These are phyloP conservation scores for Sporodiniella umbellata DNA, from an alignment of 371 early-diverging fungal species.

Conservation along the genomic window DNA sequence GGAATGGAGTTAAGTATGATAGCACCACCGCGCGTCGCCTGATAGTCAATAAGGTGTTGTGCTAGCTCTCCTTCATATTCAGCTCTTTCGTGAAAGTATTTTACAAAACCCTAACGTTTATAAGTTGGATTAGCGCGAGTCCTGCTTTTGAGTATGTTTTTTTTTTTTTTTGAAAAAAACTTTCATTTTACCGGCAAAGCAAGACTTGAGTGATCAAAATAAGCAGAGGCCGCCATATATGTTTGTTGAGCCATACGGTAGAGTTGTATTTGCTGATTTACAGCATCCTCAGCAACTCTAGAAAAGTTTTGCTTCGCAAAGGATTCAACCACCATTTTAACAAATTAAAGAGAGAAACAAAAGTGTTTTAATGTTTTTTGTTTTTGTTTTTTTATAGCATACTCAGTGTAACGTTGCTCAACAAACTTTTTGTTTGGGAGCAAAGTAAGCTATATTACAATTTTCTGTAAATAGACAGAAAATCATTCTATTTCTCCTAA, in stretches of 20 bases:
- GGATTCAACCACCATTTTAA: constrained; percentile 11
- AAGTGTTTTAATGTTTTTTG: background rate
- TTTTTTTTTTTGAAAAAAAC: background rate
- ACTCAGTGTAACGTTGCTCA: background rate
- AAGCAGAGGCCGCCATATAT: constrained; percentile 51
- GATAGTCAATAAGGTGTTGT: constrained; percentile 58
- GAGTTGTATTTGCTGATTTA: constrained; percentile 55
- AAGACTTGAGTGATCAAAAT: constrained; percentile 46
- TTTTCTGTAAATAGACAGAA: no score
- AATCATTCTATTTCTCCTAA: no score
- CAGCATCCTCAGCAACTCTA: constrained; percentile 49
- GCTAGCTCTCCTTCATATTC: constrained; percentile 49
- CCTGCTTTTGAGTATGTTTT: background rate
- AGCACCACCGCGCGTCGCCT: constrained; percentile 58
- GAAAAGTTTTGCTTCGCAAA: constrained; percentile 62
- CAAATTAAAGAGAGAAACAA: background rate
- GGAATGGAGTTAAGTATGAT: constrained; percentile 35
- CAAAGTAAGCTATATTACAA: no score
- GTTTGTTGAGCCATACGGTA: constrained; percentile 54
- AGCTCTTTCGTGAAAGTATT: constrained; percentile 57
- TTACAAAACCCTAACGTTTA: constrained; percentile 41
- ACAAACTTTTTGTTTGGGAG: no score
- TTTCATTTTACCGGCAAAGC: constrained; percentile 46
- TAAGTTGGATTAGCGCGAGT: no score
- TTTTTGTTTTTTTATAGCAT: constrained; percentile 2